These are phyloP conservation scores for Guadua angustifolia DNA, from an alignment of 176 grass and related monocot genomes.

Conservation along the genomic window DNA sequence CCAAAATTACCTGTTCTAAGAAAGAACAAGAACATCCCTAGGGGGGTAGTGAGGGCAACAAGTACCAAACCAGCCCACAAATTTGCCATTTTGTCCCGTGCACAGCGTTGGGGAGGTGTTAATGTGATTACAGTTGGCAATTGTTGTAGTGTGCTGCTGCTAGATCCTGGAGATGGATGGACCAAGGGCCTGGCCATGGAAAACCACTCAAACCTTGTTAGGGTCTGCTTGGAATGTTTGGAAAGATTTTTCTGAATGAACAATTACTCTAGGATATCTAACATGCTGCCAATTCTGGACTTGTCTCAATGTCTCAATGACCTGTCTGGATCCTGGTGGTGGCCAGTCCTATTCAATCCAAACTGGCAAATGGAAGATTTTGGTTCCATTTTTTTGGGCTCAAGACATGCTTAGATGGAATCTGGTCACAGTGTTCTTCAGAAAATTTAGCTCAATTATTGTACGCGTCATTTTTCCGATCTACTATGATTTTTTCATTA, in stretches of 20 bases:
- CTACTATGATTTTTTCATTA: not conserved
- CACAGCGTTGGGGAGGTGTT: not conserved
- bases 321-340: conserved; percentile 10
- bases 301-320: conserved; percentile 2
- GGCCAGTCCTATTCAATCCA: not conserved
- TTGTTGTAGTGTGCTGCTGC: not conserved
- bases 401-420: not conserved
- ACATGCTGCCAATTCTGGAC: not conserved
- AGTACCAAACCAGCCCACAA: not conserved
- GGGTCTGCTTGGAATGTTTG: not conserved
- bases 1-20: not conserved
- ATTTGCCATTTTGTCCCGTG: conserved; percentile 1
- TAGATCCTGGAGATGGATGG: not conserved
- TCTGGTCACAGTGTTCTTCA: not conserved
- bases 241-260: not conserved
- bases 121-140: conserved; percentile 19
- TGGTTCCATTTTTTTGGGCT: not conserved
- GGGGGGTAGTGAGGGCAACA: not conserved
- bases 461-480: not conserved
- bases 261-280: not conserved
- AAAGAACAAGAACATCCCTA: not conserved
- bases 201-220: not conserved
- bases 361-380: not conserved
- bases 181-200: not conserved
- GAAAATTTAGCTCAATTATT: not conserved